These are phyloP conservation scores for Aspergillus pseudoterreus DNA, from an alignment of 2,329 filamentous ascomycete genomes.

Conservation along the genomic window DNA sequence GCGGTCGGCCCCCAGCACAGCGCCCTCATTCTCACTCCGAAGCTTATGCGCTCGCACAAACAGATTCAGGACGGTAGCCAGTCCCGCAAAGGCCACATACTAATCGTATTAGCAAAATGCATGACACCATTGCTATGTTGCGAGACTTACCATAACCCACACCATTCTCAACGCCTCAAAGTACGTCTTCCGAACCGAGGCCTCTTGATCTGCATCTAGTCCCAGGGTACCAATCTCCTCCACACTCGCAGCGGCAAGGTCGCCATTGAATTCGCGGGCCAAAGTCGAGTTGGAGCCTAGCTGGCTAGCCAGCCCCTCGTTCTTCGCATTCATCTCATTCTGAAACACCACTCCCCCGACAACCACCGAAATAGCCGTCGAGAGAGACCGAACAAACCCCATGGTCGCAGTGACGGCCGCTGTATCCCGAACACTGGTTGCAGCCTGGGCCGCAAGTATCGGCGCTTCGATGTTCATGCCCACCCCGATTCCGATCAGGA, in stretches of 20 bases:
- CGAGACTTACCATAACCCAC: background rate
- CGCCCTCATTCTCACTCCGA: no score
- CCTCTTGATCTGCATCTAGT: background rate
- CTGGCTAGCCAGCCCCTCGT: slow-evolving; percentile 49
- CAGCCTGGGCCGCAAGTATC: slow-evolving; percentile 54
- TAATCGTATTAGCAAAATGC: no score
- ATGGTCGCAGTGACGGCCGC: slow-evolving; percentile 53
- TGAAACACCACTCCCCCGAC: slow-evolving; percentile 77
- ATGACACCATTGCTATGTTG: no score
- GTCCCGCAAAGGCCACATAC: no score
- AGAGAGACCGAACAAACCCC: slow-evolving; percentile 61
- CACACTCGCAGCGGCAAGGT: slow-evolving; percentile 45
- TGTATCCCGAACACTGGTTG: slow-evolving; percentile 46
- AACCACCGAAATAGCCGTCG: slow-evolving; percentile 65
- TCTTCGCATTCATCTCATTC: slow-evolving; percentile 45
- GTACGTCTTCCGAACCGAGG: background rate
- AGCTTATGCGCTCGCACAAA: no score
- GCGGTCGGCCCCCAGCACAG: no score
- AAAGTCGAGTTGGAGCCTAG: slow-evolving; percentile 25
- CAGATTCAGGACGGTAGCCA: no score
- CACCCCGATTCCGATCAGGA: slow-evolving; percentile 50
- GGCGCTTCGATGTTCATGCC: slow-evolving; percentile 54
- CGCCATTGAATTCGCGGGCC: slow-evolving; percentile 32
- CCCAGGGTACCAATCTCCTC: slow-evolving; percentile 12
- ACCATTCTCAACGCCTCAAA: background rate